Percentiles rank a stretch among this genome's conserved stretches.
Conservation (phyloP, 257 asterid genomes). For the Fraxinus pennsylvanica region DNA sequence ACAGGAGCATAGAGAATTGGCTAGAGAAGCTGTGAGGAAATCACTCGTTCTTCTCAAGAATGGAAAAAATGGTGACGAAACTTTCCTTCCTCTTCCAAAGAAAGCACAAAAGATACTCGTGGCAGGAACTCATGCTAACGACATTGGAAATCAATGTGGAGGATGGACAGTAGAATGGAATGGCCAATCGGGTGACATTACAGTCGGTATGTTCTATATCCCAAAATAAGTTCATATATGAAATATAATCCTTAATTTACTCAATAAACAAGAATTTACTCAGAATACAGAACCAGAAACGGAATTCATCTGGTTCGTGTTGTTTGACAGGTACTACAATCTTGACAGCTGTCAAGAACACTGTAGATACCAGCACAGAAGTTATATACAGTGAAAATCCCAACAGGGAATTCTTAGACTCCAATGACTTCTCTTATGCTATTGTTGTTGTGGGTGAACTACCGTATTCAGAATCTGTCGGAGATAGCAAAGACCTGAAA, state of each 20-base stretch:
- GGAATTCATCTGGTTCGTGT: background rate
- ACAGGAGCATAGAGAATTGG: conserved; percentile 28
- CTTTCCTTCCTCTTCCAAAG: conserved; percentile 30
- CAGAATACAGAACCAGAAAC: background rate
- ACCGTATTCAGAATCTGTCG: background rate
- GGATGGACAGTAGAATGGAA: conserved; percentile 27
- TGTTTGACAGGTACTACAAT: background rate
- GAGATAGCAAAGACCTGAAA: background rate
- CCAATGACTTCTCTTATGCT: background rate
- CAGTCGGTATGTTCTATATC: background rate
- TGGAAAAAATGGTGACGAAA: conserved; percentile 15
- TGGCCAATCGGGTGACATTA: conserved; percentile 18
- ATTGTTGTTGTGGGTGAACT: background rate
- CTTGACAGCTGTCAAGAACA: background rate
- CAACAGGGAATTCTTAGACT: background rate
- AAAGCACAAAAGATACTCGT: conserved; percentile 24
- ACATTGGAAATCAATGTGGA: conserved; percentile 26
- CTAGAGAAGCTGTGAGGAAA: conserved; percentile 38
- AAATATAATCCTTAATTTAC: background rate
- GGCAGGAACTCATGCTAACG: conserved; percentile 32
- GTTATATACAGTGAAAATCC: background rate
- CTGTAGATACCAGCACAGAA: background rate
- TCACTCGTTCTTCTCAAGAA: conserved; percentile 34
- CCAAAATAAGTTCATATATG: no score
- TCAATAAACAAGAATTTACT: background rate